Base-by-base conservation (phyloP, 208 protist species). In the Leishmania arabica region DNA sequence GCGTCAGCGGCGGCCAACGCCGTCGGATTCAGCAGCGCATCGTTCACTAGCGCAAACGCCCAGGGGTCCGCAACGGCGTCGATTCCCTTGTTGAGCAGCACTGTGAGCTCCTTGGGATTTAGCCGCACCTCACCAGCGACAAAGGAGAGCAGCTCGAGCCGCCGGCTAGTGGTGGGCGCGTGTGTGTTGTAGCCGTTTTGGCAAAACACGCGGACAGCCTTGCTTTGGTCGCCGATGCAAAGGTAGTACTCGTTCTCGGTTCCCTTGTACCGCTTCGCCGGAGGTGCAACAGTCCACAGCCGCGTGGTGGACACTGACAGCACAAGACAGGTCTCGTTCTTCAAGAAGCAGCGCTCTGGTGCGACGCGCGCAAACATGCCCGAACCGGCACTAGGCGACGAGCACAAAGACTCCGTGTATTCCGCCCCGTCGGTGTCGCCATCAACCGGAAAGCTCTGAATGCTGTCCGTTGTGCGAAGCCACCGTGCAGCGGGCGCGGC, bases 51-150 rank as follows among this genome's bases (percentile, higher is more conserved):
- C 17, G 84, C 87, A 21, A 93, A 78, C 19, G 82, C 89, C 19
- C 60, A 66, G 3, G 91, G 93, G 24, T 92, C 86, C n/a, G 94
- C 58, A 4, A 88, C 85, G 13, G 86, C 68, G 66, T 94, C 89
- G 37, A 91, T 65, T 49, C 85, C 84, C 42, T 83, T 86, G 45
- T 83, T 75, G 27, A 95, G 82, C 7, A 77, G 72, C 8, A 94
- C 70, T 15, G 77, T 79, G 7, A 93, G 71, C 71, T 89, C 83
- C 27, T 58, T 69, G 37, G 83, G 73, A 53, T 89, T 89, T 31
- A 86, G 6, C 27, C 91, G 65, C 45, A 91, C 60, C 71, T 91
- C 82, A 47, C 92, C 71, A 3, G 82, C 79, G 0, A 88, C 86
- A 62, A 95, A 86, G 37, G 86, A 89, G 34, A 96, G 34, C 0